Evolutionary conservation across 768 basidiomycete species (phyloP).

Genomic region (Inosperma sp.): DNA sequence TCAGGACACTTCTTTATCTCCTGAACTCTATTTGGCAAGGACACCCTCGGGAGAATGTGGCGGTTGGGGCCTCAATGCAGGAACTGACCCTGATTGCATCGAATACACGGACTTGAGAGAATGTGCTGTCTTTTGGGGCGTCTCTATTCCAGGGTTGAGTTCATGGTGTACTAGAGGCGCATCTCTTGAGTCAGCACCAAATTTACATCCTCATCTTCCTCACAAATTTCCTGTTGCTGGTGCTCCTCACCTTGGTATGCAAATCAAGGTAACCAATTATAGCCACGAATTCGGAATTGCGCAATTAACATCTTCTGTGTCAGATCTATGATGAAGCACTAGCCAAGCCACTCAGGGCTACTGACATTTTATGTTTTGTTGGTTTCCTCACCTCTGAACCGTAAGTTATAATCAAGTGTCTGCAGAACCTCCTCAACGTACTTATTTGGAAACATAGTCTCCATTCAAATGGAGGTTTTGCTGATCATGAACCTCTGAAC

Average conservation of each 20-base stretch:
- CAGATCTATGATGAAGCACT: constrained; percentile 56
- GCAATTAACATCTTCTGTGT: neutral
- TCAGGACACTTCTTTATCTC: constrained; percentile 73
- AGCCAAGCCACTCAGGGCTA: constrained; percentile 47
- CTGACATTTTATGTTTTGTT: constrained; percentile 64
- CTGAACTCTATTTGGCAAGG: constrained; percentile 65
- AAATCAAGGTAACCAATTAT: constrained; percentile 53
- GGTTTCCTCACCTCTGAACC: constrained; percentile 66
- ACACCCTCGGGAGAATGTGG: constrained; percentile 44
- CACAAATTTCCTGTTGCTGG: constrained; percentile 62
- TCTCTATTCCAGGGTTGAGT: constrained; percentile 66
- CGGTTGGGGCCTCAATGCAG: constrained; percentile 67
- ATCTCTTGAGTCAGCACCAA: constrained; percentile 10
- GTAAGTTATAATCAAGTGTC: too few relatives aligned
- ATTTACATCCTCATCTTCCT: constrained; percentile 28
- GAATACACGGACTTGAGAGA: constrained; percentile 56
- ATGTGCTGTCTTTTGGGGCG: constrained; percentile 64
- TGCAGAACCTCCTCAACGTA: too few relatives aligned
- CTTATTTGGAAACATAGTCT: constrained; percentile 27
- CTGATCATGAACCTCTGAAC: constrained; percentile 20
- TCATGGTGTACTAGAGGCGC: constrained; percentile 45
- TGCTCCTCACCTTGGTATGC: constrained; percentile 58
- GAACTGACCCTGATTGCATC: constrained; percentile 29
- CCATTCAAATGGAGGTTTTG: constrained; percentile 37
- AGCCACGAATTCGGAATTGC: neutral